These are phyloP conservation scores for Datura wrightii DNA, from an alignment of 257 asterid species.

Conservation along the genomic window DNA sequence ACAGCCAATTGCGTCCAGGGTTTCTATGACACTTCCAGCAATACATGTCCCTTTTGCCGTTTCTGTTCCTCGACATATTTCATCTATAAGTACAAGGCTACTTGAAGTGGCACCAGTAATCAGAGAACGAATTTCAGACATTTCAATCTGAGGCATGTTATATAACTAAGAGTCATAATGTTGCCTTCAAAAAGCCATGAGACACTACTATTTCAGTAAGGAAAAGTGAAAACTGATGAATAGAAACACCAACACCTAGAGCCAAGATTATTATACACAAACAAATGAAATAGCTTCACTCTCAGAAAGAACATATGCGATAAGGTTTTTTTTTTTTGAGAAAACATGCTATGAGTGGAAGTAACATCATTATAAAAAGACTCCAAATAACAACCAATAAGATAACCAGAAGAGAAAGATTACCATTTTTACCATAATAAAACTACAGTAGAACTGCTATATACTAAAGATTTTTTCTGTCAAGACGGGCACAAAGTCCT, in stretches of 20 bases:
- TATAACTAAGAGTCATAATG: not conserved
- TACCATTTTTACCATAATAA: not conserved
- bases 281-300: not conserved
- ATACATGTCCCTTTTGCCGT: slow-evolving; percentile 98
- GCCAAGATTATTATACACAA: slow-evolving; percentile 23
- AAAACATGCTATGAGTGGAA: not conserved
- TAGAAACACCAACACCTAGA: slow-evolving; percentile 17
- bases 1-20: slow-evolving; percentile 72
- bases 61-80: slow-evolving; percentile 97
- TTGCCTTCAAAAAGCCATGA: not conserved
- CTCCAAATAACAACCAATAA: slow-evolving; percentile 18
- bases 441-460: not conserved
- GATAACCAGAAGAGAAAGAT: not conserved
- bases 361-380: not conserved
- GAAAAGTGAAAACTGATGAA: slow-evolving; percentile 9
- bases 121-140: slow-evolving; percentile 93
- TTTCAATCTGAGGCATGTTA: slow-evolving; percentile 73
- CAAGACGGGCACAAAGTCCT: not conserved
- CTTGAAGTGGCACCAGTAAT: slow-evolving; percentile 73
- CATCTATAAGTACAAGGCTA: slow-evolving; percentile 93
- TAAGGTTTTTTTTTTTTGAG: too few species aligned
- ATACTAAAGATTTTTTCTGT: not conserved
- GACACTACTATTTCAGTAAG: not conserved
- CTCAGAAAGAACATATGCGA: not conserved
- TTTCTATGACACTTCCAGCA: slow-evolving; percentile 94